These are phyloP conservation scores for Cladosporium oxysporum DNA, from an alignment of 2,329 filamentous ascomycete genomes.

Conservation along the genomic window DNA sequence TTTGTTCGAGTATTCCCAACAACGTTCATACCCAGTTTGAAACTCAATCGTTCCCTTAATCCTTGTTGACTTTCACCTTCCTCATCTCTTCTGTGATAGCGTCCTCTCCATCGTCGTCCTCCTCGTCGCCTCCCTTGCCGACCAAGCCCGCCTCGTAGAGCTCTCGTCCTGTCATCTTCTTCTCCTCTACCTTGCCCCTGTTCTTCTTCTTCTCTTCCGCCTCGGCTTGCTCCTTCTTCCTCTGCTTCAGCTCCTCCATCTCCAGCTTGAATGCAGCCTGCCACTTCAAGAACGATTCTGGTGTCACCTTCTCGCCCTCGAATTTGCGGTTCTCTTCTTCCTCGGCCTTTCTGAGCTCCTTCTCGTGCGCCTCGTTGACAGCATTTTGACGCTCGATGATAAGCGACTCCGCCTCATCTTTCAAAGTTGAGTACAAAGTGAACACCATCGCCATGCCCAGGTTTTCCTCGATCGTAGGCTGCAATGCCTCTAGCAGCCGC, in stretches of 20 bases:
- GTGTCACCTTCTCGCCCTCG: constrained; percentile 84
- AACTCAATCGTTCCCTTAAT: constrained; percentile 25
- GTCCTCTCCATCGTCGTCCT: constrained; percentile 64
- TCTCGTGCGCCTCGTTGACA: constrained; percentile 55
- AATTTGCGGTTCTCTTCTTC: constrained; percentile 96
- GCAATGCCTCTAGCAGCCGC: constrained; percentile 68
- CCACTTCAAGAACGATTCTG: constrained; percentile 83
- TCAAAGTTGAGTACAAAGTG: constrained; percentile 80
- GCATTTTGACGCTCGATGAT: constrained; percentile 72
- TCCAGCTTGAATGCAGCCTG: constrained; percentile 74
- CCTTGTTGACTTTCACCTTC: constrained; percentile 64
- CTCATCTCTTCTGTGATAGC: constrained; percentile 63
- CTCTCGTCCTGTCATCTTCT: constrained; percentile 69
- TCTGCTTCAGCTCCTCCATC: constrained; percentile 70
- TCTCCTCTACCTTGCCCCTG: constrained; percentile 67
- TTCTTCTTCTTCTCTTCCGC: constrained; percentile 63
- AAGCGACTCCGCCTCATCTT: constrained; percentile 86
- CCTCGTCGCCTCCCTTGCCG: constrained; percentile 67
- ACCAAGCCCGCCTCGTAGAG: constrained; percentile 52
- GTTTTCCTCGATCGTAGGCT: constrained; percentile 83
- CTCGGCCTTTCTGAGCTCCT: constrained; percentile 65
- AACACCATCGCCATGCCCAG: constrained; percentile 98
- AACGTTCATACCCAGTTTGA: constrained; percentile 1
- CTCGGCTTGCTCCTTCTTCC: constrained; percentile 64
- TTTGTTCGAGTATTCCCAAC: constrained; percentile 12